Base-by-base conservation (phyloP, 768 basidiomycete genomes). In the Saitozyma sp. region DNA sequence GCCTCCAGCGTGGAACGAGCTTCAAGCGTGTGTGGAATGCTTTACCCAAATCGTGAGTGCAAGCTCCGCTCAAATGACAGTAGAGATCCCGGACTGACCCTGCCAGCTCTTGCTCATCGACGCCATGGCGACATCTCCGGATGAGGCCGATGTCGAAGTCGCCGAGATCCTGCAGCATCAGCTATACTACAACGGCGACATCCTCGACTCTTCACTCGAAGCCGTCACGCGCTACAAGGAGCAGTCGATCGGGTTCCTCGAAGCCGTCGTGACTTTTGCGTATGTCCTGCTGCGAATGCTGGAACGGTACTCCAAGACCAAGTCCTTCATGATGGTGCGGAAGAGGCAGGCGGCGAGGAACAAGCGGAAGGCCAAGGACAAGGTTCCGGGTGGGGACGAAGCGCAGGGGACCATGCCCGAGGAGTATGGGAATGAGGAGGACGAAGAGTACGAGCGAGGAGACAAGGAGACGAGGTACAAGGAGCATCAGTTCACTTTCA, bases 1-100 rank as follows among this genome's bases (percentile, higher is more conserved):
- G 92, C 95, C 95, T 39, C 93, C 93, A 74, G 82, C 86, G 63
- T 98, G 93, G 92, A 90, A 87, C 37, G 94, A 96, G 75, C 83
- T 98, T 37, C 92, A 97, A 79, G 91, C 92, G 40, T 92, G 92
- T 40, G 86, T 96, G 73, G 91, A 95, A 73, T 95, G 92, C 77
- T 85, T 98, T 68, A 93, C 92, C 17, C 93, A 96, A 71, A 83
- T 98, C 58, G 82, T 83, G 52, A 55, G 81, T 68, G 29, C 7
- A n/a, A 45, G 29, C 9, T 20, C 16, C 10, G 20, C 49, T 7
- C 11, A 14, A 5, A 10, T 20, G 43, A n/a, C n/a, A 1, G 49
- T 19, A 9, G n/a, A 50, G 40, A 9, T 13, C 39, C 9, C n/a
- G 9, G 10, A 50, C 40, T 51, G 8, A 58, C 51, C 5, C 9